Evolutionary conservation across 352 stramenopile species (phyloP), one percentile per base, ranked within the genome.

Genomic region (Sclerospora graminicola): DNA sequence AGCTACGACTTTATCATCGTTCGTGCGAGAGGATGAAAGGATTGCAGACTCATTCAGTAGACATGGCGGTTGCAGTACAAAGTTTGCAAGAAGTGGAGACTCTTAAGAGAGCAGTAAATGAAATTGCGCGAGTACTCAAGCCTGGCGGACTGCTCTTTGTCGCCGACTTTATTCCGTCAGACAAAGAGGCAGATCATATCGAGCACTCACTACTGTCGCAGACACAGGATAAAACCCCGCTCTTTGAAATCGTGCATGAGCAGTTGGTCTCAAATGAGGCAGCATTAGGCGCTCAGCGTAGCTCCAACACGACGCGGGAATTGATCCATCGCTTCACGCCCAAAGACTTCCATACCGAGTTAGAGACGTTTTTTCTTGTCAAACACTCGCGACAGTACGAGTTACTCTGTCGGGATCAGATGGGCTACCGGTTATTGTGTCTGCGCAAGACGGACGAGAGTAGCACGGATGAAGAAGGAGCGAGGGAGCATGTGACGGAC

Each of bases 21-120:
- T 78, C 59, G 48, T 84, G 70, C 40, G 76, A 88, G 53, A 61
- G 62, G 29, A 77, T 88, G 63, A 62, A 60, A 21, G 59, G 63
- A 2, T 51, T 84, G 9, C 54, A 65, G 9, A 63, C 68, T 0
- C 42, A 58, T 35, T 88, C 76, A 8, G 54, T 85, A 7, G 72
- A 88, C 37, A 40, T 84, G 9, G 66, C 62, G 2, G 60, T 66
- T 0, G 63, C 47, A 1, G 76, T 85, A 15, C 76, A 88, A 47
- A 70, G 66, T 33, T 62, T 88, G 8, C 76, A 88, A 36, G 76
- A 88, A 23, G 66, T 88, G 31, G 50, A 66, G 34, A 51, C 78
- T 35, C 39, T 83, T 5, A 33, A 45, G 6, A 43, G 46, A 11
- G 72, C 70, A 0, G 37, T 83, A 28, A 63, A 54, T 7, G 76